Percentiles rank a stretch among this genome's conserved stretches.
Conservation (phyloP, 148 eudicot genomes). For the Camellia granthamiana region DNA sequence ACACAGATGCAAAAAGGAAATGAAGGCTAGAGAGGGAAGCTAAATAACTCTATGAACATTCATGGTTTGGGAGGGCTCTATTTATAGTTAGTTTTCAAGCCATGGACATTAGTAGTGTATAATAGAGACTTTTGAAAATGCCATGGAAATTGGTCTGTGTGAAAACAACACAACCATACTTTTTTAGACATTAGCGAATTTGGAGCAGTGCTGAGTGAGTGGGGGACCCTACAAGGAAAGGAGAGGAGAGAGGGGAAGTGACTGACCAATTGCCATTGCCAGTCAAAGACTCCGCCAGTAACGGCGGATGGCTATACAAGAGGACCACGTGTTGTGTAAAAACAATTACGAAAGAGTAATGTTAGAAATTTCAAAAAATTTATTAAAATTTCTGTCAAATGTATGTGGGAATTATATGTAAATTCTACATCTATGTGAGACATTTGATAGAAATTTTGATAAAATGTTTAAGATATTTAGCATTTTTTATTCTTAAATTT, state of each 20-base stretch:
- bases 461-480: no score
- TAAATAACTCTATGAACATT: neutral
- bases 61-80: neutral
- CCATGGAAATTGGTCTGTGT: neutral
- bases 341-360: no score
- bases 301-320: neutral
- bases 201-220: neutral
- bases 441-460: no score
- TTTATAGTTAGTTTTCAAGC: conserved; percentile 7
- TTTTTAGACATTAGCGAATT: neutral
- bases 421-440: no score
- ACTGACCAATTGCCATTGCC: neutral
- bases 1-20: neutral
- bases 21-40: neutral
- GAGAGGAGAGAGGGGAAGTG: neutral
- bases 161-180: neutral
- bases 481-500: no score
- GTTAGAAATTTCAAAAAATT: no score
- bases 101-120: no score
- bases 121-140: neutral
- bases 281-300: neutral
- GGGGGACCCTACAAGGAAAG: neutral
- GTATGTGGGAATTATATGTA: no score
- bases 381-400: no score
- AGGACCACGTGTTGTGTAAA: no score